Conservation (phyloP, 2,329 filamentous ascomycete genomes). For the Rutstroemia sp. region DNA sequence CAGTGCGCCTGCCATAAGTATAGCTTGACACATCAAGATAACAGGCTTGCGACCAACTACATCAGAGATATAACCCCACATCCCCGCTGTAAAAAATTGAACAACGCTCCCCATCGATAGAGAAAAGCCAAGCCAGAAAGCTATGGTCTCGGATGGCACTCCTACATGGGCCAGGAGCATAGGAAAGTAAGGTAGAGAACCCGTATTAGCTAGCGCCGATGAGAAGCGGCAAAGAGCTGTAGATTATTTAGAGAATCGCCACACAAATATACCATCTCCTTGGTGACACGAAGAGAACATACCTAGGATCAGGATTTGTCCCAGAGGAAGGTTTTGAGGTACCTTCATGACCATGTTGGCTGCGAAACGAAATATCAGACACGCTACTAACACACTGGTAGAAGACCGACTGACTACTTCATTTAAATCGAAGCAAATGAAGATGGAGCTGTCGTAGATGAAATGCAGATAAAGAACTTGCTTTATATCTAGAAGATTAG, state of each 20-base stretch:
- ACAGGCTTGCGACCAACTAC: slow-evolving; percentile 68
- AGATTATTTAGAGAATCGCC: background rate
- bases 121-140: background rate
- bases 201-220: slow-evolving; percentile 3
- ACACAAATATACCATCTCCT: background rate
- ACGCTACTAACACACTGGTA: background rate
- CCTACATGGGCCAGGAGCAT: background rate
- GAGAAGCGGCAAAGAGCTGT: background rate
- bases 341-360: background rate
- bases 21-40: slow-evolving; percentile 64
- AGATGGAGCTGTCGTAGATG: too few relatives aligned
- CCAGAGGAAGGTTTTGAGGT: background rate
- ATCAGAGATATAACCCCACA: slow-evolving; percentile 70
- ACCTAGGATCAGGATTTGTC: slow-evolving; percentile 1
- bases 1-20: slow-evolving; percentile 45
- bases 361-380: background rate
- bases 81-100: slow-evolving; percentile 74
- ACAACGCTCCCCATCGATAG: slow-evolving; percentile 62
- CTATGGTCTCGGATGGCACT: background rate
- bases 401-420: background rate
- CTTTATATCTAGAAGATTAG: too few relatives aligned
- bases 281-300: background rate
- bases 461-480: too few relatives aligned
- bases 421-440: too few relatives aligned
- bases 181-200: background rate